Percentiles rank a stretch among this genome's conserved stretches.
phyloP scores from a whole-genome alignment of 208 protist species.

The Trypanosoma conorhini region DNA sequence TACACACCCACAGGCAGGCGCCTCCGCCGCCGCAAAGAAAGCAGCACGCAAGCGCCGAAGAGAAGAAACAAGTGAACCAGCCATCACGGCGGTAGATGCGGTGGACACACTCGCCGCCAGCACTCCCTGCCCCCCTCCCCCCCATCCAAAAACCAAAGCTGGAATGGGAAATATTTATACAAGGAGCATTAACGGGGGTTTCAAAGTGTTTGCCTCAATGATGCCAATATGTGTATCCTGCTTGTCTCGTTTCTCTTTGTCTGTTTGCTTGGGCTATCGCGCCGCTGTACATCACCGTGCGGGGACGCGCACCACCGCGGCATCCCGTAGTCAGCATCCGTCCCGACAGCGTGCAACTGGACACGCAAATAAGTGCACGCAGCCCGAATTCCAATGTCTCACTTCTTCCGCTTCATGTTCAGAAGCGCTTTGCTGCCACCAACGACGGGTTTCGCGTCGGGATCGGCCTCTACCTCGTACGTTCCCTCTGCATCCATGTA shows the following conservation, averaged over 20 bases:
- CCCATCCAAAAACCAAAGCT: too few relatives aligned
- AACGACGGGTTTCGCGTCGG: conserved; percentile 6
- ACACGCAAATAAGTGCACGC: not conserved
- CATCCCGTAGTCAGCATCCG: not conserved
- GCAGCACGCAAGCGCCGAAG: too few relatives aligned
- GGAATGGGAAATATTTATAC: too few relatives aligned
- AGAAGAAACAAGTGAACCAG: too few relatives aligned
- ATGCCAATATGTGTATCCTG: not conserved
- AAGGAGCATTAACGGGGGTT: not conserved
- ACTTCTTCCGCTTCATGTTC: conserved; percentile 24
- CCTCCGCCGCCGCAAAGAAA: too few relatives aligned
- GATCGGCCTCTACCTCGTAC: conserved; percentile 9
- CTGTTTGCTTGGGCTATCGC: not conserved
- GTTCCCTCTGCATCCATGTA: conserved; percentile 6
- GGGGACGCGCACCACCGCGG: too few relatives aligned
- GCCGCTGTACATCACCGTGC: not conserved
- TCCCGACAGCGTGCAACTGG: not conserved
- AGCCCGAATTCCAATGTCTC: not conserved
- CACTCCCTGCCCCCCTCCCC: too few relatives aligned
- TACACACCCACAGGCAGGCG: too few relatives aligned
- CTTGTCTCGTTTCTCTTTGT: not conserved
- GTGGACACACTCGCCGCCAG: too few relatives aligned
- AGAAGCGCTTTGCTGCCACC: conserved; percentile 29
- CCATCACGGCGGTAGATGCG: too few relatives aligned
- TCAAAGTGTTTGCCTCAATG: not conserved